Evolutionary conservation across 345 rosid species (phyloP).

Genomic region (Ceriops zippeliana): DNA sequence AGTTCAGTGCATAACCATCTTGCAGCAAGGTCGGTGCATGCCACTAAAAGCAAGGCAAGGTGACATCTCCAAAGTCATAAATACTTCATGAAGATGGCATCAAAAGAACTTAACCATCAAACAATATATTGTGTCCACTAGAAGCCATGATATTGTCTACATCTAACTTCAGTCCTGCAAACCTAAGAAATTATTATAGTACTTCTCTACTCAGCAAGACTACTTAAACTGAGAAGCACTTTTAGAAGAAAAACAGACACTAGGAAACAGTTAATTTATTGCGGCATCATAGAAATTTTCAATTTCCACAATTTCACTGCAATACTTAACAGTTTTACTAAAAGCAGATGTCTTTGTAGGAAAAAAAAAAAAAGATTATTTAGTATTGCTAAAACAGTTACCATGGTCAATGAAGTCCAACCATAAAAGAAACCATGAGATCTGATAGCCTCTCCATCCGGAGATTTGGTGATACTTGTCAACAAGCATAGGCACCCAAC

Average conservation of each 20-base stretch:
- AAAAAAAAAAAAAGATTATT: neutral
- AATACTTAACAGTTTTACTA: too few species aligned
- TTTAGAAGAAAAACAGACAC: neutral
- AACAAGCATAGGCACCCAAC: constrained; percentile 90
- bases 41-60: neutral
- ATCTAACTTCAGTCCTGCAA: neutral
- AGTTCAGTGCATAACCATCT: neutral
- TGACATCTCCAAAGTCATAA: neutral
- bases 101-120: neutral
- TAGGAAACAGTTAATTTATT: neutral
- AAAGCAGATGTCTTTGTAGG: neutral
- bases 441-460: constrained; percentile 92
- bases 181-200: neutral
- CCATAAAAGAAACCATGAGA: constrained; percentile 80
- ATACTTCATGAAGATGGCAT: too few species aligned
- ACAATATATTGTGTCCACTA: neutral
- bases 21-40: too few species aligned
- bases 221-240: neutral
- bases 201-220: neutral
- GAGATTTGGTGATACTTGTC: constrained; percentile 78
- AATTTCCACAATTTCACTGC: neutral
- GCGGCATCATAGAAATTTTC: neutral
- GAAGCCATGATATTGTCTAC: neutral
- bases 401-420: constrained; percentile 87
- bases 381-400: constrained; percentile 30